phyloP scores from a whole-genome alignment of 345 rosid species.

The Eucalyptus decipiens region DNA sequence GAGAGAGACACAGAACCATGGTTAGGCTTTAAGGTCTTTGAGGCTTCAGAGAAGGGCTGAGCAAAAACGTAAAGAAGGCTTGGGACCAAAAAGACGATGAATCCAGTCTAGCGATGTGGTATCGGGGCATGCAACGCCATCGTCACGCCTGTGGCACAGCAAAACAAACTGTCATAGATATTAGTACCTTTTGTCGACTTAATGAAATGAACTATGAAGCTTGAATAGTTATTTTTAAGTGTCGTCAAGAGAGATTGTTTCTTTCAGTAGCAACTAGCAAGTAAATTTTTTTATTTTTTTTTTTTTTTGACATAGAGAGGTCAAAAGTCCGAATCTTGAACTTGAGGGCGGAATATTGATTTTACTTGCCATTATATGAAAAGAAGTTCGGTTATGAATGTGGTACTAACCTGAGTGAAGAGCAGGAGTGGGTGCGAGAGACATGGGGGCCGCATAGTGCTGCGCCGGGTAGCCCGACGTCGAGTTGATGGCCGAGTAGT shows the following conservation, averaged over 20 bases:
- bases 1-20: not conserved
- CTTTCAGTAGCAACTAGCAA: not conserved
- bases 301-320: not conserved
- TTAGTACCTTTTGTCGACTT: slow-evolving; percentile 16
- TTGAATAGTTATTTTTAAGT: not conserved
- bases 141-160: slow-evolving; percentile 98
- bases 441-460: slow-evolving; percentile 65
- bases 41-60: slow-evolving; percentile 34
- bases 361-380: not conserved
- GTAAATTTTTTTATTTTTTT: not conserved
- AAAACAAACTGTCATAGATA: slow-evolving; percentile 89
- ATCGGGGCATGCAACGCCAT: slow-evolving; percentile 50
- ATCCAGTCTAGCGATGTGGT: slow-evolving; percentile 46
- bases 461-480: slow-evolving; percentile 43
- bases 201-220: not conserved
- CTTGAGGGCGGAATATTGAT: not conserved
- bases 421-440: slow-evolving; percentile 73
- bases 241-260: not conserved
- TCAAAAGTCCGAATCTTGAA: not conserved
- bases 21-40: not conserved
- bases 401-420: slow-evolving; percentile 53
- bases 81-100: slow-evolving; percentile 18
- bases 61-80: slow-evolving; percentile 24
- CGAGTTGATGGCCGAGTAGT: slow-evolving; percentile 52
- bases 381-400: not conserved